phyloP scores from a whole-genome alignment of 2,329 filamentous ascomycete genomes.

The Magnaporthiopsis poae region DNA sequence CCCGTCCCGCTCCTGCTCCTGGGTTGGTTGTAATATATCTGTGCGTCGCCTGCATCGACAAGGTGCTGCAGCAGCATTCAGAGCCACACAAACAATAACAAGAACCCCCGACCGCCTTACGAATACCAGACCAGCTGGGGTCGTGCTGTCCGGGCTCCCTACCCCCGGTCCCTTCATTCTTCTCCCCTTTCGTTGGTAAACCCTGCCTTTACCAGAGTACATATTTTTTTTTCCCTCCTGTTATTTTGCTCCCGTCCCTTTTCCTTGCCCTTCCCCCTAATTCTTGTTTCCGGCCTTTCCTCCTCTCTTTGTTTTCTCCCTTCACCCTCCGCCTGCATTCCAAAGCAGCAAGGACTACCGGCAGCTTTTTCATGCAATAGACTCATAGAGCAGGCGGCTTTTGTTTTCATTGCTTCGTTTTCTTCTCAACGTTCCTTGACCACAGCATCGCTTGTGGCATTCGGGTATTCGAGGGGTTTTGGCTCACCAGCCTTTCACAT shows the following conservation, averaged over 20 bases:
- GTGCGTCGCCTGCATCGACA: neutral
- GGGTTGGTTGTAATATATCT: neutral
- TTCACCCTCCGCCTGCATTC: neutral
- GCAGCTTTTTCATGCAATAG: neutral
- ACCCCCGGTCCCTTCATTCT: neutral
- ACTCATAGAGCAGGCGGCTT: neutral
- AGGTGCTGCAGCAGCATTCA: conserved; percentile 2
- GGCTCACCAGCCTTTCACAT: neutral
- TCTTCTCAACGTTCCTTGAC: neutral
- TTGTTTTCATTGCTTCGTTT: neutral
- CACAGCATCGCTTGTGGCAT: neutral
- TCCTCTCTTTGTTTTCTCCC: neutral
- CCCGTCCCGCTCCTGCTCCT: neutral
- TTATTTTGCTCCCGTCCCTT: conserved; percentile 10
- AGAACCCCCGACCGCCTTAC: neutral
- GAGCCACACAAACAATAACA: neutral
- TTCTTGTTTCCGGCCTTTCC: conserved; percentile 10
- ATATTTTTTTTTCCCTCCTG: conserved; percentile 9
- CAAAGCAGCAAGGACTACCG: neutral
- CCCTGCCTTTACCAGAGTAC: conserved; percentile 5
- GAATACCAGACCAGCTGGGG: neutral
- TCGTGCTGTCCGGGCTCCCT: neutral
- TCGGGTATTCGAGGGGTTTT: neutral
- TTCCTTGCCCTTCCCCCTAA: conserved; percentile 9
- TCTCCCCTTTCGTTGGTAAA: neutral